These are phyloP conservation scores for Globisporangium megalacanthum DNA, from an alignment of 352 stramenopile genomes.

Conservation along the genomic window DNA sequence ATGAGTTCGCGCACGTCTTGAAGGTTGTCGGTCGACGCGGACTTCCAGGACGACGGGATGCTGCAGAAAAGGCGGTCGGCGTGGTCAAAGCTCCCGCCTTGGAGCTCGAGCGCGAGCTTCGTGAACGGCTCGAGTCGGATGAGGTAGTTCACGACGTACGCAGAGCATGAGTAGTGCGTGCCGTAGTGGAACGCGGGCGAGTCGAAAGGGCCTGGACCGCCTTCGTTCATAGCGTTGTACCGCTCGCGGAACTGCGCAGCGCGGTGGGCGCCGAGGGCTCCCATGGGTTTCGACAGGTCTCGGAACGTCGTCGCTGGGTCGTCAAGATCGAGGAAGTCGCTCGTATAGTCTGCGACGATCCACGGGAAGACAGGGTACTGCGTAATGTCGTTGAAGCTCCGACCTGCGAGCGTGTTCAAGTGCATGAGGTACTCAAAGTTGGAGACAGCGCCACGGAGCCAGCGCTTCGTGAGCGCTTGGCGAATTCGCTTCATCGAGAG, in stretches of 20 bases:
- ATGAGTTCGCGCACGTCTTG: constrained; percentile 83
- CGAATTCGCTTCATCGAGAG: constrained; percentile 68
- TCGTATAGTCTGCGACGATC: constrained; percentile 91
- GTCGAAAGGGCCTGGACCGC: constrained; percentile 32
- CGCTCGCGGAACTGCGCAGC: constrained; percentile 84
- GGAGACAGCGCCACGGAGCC: constrained; percentile 56
- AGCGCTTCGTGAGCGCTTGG: constrained; percentile 64
- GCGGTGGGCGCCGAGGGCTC: constrained; percentile 81
- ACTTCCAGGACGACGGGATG: constrained; percentile 92
- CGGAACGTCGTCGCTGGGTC: constrained; percentile 76
- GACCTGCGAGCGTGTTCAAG: constrained; percentile 93
- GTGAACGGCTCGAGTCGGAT: constrained; percentile 91
- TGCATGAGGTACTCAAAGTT: constrained; percentile 97
- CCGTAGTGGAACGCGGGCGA: constrained; percentile 95
- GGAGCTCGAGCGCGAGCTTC: constrained; percentile 51
- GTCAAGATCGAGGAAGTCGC: constrained; percentile 81
- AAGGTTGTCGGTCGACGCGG: constrained; percentile 90
- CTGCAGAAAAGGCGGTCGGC: constrained; percentile 95
- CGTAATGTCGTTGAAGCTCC: constrained; percentile 97
- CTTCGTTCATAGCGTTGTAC: constrained; percentile 65
- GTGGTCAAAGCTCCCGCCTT: constrained; percentile 89
- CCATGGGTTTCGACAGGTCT: constrained; percentile 94
- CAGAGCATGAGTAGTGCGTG: constrained; percentile 96
- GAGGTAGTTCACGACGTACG: constrained; percentile 96
- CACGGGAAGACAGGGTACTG: constrained; percentile 98